phyloP scores from a whole-genome alignment of 345 rosid genomes.

The Schrenkiella parvula region DNA sequence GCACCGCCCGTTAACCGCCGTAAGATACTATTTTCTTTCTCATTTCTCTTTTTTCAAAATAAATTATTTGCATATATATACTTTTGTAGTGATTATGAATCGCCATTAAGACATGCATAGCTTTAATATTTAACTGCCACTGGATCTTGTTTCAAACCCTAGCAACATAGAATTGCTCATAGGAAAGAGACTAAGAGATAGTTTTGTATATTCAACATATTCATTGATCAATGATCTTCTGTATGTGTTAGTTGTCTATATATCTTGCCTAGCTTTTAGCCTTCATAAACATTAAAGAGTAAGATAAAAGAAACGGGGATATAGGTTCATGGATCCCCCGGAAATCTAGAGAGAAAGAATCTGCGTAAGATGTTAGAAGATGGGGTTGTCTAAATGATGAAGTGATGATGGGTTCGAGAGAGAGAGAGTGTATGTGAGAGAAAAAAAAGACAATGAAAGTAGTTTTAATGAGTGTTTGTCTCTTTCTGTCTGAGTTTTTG shows the following conservation, averaged over 20 bases:
- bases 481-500: conserved; percentile 38
- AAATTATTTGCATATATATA: neutral
- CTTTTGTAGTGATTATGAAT: neutral
- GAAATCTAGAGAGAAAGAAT: conserved; percentile 43
- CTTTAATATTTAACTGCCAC: neutral
- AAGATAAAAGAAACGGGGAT: neutral
- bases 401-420: conserved; percentile 46
- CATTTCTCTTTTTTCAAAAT: neutral
- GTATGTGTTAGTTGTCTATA: neutral
- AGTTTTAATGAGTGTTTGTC: conserved; percentile 45
- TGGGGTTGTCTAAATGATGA: conserved; percentile 48
- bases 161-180: neutral
- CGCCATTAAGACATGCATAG: conserved; percentile 14
- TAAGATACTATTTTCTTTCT: conserved; percentile 32
- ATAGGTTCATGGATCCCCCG: conserved; percentile 42
- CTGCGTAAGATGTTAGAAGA: conserved; percentile 23
- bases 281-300: neutral
- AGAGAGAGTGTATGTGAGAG: conserved; percentile 26
- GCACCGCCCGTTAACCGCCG: conserved; percentile 81
- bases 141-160: conserved; percentile 14
- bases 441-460: conserved; percentile 28
- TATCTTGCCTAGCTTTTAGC: neutral
- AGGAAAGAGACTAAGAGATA: neutral
- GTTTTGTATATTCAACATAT: neutral
- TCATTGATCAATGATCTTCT: neutral